phyloP scores from a whole-genome alignment of 73 alveolate genomes.

The Paramecium primaurelia region DNA sequence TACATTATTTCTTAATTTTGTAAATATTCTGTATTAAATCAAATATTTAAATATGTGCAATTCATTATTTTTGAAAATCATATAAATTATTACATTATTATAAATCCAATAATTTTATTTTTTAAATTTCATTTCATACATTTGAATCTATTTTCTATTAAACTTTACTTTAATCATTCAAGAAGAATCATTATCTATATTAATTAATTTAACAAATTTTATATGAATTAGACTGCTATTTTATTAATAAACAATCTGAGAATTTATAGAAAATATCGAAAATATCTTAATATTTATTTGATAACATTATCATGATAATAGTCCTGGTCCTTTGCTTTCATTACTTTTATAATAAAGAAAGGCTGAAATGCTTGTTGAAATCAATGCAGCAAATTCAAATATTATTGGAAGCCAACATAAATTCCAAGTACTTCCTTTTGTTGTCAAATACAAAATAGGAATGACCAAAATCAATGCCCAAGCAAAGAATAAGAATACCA shows the following conservation, averaged over 20 bases:
- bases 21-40: no score
- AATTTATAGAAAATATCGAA: no score
- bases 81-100: no score
- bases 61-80: no score
- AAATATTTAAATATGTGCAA: no score
- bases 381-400: neutral
- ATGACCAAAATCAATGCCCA: neutral
- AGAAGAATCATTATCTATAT: no score
- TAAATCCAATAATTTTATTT: neutral
- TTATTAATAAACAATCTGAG: neutral
- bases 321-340: neutral
- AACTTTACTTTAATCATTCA: no score
- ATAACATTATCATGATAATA: neutral
- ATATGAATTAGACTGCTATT: no score
- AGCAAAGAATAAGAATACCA: neutral
- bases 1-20: no score
- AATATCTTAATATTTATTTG: neutral
- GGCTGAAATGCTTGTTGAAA: neutral
- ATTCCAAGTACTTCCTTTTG: neutral
- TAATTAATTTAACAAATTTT: no score
- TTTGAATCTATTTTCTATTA: neutral
- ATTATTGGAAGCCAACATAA: neutral
- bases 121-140: no score
- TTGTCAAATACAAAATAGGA: neutral
- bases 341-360: neutral